A percentile compares a stretch with the other conserved stretches of the same genome.
Conservation (phyloP, 2,329 filamentous ascomycete species). For the Fusarium sp. region DNA sequence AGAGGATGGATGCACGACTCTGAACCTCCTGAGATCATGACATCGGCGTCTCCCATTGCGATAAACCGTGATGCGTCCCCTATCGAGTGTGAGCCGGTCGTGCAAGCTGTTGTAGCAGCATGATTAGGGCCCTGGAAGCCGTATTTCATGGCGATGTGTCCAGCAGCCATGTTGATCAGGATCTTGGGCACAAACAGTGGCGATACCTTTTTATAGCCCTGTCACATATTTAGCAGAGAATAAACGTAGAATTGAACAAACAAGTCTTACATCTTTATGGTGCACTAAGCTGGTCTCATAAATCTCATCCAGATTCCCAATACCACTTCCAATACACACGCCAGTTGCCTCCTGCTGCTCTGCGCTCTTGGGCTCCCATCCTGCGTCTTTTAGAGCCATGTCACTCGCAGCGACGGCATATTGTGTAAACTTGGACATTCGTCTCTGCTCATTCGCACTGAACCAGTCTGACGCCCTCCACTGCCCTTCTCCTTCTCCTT, state of each 20-base stretch:
- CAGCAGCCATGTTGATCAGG: conserved; percentile 93
- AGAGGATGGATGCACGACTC: conserved; percentile 97
- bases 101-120: conserved; percentile 92
- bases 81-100: conserved; percentile 93
- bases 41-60: conserved; percentile 88
- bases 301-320: conserved; percentile 92
- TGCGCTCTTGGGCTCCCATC: conserved; percentile 74
- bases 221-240: conserved; percentile 26
- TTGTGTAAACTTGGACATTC: conserved; percentile 92
- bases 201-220: conserved; percentile 94
- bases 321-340: conserved; percentile 93
- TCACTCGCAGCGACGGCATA: conserved; percentile 89
- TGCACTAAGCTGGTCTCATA: conserved; percentile 86
- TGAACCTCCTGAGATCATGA: conserved; percentile 96
- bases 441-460: conserved; percentile 69
- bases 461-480: conserved; percentile 70
- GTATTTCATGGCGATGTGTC: conserved; percentile 93
- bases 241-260: not conserved
- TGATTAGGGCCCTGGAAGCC: conserved; percentile 94
- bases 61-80: conserved; percentile 96
- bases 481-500: conserved; percentile 56
- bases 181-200: conserved; percentile 94
- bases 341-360: conserved; percentile 82
- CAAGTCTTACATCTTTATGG: conserved; percentile 73
- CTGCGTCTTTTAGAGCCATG: conserved; percentile 87